These are phyloP conservation scores for Misopates orontium DNA, from an alignment of 257 asterid genomes.

Conservation along the genomic window DNA sequence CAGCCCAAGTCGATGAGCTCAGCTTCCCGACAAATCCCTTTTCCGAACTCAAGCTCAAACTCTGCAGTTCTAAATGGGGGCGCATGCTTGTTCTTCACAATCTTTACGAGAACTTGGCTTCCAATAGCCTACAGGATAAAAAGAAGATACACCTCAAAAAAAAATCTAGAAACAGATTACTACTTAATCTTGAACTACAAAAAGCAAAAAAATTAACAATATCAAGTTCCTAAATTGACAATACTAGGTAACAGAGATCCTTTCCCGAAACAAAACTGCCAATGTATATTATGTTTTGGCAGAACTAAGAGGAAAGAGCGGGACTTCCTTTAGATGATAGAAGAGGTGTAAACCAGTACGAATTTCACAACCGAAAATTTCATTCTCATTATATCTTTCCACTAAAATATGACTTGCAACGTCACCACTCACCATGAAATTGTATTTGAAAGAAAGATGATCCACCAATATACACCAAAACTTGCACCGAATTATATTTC, in stretches of 20 bases:
- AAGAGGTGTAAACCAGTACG: too few relatives aligned
- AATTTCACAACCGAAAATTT: too few relatives aligned
- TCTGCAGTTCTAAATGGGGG: constrained; percentile 82
- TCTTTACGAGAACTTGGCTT: constrained; percentile 82
- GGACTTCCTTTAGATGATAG: too few relatives aligned
- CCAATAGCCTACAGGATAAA: constrained; percentile 61
- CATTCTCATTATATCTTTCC: too few relatives aligned
- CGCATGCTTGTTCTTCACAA: constrained; percentile 92
- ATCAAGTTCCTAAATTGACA: not conserved
- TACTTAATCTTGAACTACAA: not conserved
- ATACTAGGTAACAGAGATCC: not conserved
- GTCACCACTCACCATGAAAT: too few relatives aligned
- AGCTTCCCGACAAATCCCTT: constrained; percentile 68
- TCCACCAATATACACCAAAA: too few relatives aligned
- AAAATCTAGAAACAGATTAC: not conserved
- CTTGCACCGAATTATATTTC: too few relatives aligned
- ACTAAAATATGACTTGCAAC: too few relatives aligned
- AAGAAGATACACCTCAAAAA: not conserved
- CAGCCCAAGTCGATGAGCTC: constrained; percentile 79
- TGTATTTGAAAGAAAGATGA: too few relatives aligned
- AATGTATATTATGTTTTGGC: too few relatives aligned
- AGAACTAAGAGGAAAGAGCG: too few relatives aligned
- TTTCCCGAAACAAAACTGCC: too few relatives aligned
- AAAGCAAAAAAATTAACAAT: not conserved
- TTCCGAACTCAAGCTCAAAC: constrained; percentile 88